These are phyloP conservation scores for Globisporangium mamillatum DNA, from an alignment of 352 stramenopile genomes.

Conservation along the genomic window DNA sequence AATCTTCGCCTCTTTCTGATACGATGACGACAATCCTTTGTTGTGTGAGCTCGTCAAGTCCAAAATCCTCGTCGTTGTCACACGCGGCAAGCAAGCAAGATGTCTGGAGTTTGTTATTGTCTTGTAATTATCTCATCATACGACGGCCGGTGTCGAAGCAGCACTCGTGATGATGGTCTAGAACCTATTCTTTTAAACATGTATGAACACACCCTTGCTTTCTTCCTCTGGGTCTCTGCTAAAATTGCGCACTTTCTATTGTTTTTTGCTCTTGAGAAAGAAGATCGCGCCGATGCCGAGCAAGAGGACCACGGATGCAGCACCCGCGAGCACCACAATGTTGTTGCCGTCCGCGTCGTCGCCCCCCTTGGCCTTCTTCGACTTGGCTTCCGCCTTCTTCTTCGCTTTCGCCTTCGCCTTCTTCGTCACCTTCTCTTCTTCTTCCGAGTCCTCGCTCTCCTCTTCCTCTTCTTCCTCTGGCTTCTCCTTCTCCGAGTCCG, in stretches of 20 bases:
- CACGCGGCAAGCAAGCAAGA: no score
- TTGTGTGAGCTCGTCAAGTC: no score
- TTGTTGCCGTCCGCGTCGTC: conserved; percentile 17
- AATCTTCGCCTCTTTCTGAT: background rate
- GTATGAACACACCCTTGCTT: conserved; percentile 4
- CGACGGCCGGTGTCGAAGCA: background rate
- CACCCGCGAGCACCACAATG: conserved; percentile 31
- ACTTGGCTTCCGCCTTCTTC: conserved; percentile 35
- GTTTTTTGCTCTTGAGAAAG: conserved; percentile 61
- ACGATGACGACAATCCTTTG: background rate
- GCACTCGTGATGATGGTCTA: background rate
- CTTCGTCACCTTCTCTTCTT: conserved; percentile 44
- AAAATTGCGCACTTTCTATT: conserved; percentile 16
- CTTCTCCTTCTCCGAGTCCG: conserved; percentile 28
- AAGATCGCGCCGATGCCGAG: conserved; percentile 49
- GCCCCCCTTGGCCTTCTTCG: conserved; percentile 14
- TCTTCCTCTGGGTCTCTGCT: background rate
- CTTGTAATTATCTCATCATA: background rate
- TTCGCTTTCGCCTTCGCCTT: conserved; percentile 46
- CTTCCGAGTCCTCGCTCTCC: conserved; percentile 30
- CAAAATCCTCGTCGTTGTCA: no score
- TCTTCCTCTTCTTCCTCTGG: conserved; percentile 30
- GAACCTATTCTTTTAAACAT: background rate
- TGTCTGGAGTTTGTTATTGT: background rate
- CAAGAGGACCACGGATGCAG: conserved; percentile 40